Percentiles rank a stretch among this genome's conserved stretches.
phyloP scores from a whole-genome alignment of 768 basidiomycete genomes.

The Macrolepiota dolichaula region DNA sequence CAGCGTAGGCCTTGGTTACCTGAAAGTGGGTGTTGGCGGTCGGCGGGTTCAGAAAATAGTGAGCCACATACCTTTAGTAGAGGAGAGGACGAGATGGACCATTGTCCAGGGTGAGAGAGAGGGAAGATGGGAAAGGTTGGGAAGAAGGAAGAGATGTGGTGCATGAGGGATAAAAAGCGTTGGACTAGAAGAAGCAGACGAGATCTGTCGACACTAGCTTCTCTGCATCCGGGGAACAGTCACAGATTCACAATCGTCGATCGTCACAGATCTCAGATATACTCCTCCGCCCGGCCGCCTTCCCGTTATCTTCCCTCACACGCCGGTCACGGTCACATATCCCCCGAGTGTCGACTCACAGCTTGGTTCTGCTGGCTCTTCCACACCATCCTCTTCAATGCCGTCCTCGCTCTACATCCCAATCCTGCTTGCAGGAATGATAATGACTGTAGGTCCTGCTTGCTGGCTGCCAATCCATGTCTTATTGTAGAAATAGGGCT shows the following conservation, averaged over 20 bases:
- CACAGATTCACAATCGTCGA: conserved; percentile 25
- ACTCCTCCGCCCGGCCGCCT: conserved; percentile 13
- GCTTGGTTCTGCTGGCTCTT: conserved; percentile 7
- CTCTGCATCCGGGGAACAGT: conserved; percentile 26
- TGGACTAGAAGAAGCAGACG: conserved; percentile 34
- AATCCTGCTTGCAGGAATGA: conserved; percentile 88
- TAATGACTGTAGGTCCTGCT: conserved; percentile 64
- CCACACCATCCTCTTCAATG: conserved; percentile 42
- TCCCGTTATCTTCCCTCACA: conserved; percentile 9
- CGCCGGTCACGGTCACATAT: conserved; percentile 14
- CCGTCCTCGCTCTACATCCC: conserved; percentile 67
- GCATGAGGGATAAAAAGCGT: conserved; percentile 40
- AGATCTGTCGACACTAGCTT: conserved; percentile 32
- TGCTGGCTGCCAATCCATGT: background rate
- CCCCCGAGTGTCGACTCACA: conserved; percentile 9
- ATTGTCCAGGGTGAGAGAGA: conserved; percentile 34
- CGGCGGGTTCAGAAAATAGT: conserved; percentile 7
- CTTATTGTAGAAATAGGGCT: conserved; percentile 44
- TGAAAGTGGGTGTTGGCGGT: conserved; percentile 14
- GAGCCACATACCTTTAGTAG: conserved; percentile 44
- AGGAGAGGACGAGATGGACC: conserved; percentile 68
- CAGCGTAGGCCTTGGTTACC: conserved; percentile 67
- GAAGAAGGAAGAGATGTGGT: conserved; percentile 22
- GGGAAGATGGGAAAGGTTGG: conserved; percentile 26
- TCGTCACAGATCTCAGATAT: conserved; percentile 21